These are phyloP conservation scores for Kodamaea alishanica DNA, from an alignment of 1,139 yeast genomes.

Conservation along the genomic window DNA sequence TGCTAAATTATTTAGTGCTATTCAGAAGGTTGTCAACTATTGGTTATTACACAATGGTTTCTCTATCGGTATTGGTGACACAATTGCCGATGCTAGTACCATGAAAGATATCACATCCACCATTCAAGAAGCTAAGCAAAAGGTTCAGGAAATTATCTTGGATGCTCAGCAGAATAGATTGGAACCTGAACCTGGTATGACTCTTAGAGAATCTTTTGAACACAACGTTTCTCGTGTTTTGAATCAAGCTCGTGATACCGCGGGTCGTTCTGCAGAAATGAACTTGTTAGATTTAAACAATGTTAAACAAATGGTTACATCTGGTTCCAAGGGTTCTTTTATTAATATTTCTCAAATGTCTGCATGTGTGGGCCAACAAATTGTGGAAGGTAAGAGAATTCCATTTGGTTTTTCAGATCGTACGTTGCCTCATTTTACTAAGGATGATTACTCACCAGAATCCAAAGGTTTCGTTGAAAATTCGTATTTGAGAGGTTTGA, in stretches of 20 bases:
- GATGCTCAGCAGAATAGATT: slow-evolving; percentile 87
- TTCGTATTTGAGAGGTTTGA: slow-evolving; percentile 92
- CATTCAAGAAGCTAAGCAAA: slow-evolving; percentile 85
- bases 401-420: slow-evolving; percentile 96
- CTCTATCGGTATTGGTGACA: slow-evolving; percentile 99
- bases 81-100: slow-evolving; percentile 95
- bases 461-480: slow-evolving; percentile 97
- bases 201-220: slow-evolving; percentile 96
- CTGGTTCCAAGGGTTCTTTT: slow-evolving; percentile 99
- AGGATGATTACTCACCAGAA: slow-evolving; percentile 97
- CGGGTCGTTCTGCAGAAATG: slow-evolving; percentile 98
- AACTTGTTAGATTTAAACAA: slow-evolving; percentile 90
- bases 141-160: slow-evolving; percentile 87
- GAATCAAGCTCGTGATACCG: slow-evolving; percentile 98
- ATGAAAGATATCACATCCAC: slow-evolving; percentile 92
- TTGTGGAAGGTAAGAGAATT: slow-evolving; percentile 99
- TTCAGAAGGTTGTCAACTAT: slow-evolving; percentile 92
- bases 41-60: slow-evolving; percentile 97
- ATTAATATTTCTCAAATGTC: slow-evolving; percentile 99
- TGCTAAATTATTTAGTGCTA: slow-evolving; percentile 86
- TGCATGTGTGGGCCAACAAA: slow-evolving; percentile 99
- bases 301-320: slow-evolving; percentile 98
- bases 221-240: slow-evolving; percentile 93
- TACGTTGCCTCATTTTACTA: slow-evolving; percentile 94
- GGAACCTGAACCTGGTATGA: slow-evolving; percentile 99